Evolutionary conservation across 768 basidiomycete species (phyloP).

Genomic region (Tulasnella sp.): DNA sequence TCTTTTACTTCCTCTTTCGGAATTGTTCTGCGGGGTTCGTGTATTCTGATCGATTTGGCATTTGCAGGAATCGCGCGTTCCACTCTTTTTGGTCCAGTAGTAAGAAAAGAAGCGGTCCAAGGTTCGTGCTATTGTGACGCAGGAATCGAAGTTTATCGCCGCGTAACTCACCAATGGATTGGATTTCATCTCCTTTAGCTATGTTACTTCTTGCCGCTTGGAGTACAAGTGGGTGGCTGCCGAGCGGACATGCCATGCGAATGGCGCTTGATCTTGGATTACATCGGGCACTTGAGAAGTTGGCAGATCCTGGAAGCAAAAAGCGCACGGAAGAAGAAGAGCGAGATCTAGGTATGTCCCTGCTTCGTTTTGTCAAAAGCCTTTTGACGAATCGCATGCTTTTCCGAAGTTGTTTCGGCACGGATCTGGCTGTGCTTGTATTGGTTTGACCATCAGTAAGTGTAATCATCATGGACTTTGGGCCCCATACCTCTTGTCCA

Average conservation of each 20-base stretch:
- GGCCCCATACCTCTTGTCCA: slow-evolving; percentile 8
- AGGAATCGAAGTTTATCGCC: background rate
- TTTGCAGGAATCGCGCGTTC: slow-evolving; percentile 63
- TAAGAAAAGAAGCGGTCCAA: slow-evolving; percentile 89
- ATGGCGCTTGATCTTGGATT: slow-evolving; percentile 92
- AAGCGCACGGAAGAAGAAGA: slow-evolving; percentile 62
- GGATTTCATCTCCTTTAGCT: slow-evolving; percentile 32
- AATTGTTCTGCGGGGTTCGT: too few relatives aligned
- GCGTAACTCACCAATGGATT: background rate
- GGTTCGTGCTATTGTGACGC: slow-evolving; percentile 32
- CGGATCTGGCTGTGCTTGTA: slow-evolving; percentile 91
- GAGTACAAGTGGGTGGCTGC: slow-evolving; percentile 91
- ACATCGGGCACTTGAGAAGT: slow-evolving; percentile 82
- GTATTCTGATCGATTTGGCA: background rate
- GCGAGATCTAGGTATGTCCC: slow-evolving; percentile 57
- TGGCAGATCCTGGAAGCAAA: slow-evolving; percentile 48
- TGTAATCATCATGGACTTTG: background rate
- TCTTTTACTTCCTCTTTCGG: too few relatives aligned
- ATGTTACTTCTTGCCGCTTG: slow-evolving; percentile 88
- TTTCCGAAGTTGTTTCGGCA: slow-evolving; percentile 62
- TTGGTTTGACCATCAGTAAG: slow-evolving; percentile 92
- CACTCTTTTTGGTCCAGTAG: slow-evolving; percentile 85
- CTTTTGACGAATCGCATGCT: slow-evolving; percentile 8
- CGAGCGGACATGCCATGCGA: slow-evolving; percentile 89
- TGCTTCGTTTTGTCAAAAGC: background rate